Evolutionary conservation across 2,329 filamentous ascomycete species (phyloP).

Genomic region (Paraphoma chrysanthemicola): DNA sequence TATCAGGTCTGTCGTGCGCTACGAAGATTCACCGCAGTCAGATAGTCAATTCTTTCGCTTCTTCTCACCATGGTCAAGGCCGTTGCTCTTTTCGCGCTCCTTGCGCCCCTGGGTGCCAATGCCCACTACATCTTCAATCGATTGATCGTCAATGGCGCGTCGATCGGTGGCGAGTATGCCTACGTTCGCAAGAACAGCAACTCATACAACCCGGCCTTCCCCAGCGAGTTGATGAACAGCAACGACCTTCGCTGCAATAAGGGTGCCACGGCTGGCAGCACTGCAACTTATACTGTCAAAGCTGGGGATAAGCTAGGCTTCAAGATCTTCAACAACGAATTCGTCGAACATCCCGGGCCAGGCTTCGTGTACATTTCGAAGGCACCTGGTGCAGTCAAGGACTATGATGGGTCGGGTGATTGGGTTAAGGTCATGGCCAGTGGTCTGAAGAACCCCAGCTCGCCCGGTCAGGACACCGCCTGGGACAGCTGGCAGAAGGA

Average conservation of each 20-base stretch:
- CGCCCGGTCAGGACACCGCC: conserved; percentile 28
- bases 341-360: conserved; percentile 53
- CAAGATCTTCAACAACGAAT: conserved; percentile 59
- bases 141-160: conserved; percentile 41
- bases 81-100: conserved; percentile 31
- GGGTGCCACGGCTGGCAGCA: conserved; percentile 41
- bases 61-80: conserved; percentile 36
- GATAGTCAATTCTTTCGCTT: conserved; percentile 13
- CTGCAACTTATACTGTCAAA: conserved; percentile 45
- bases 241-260: conserved; percentile 47
- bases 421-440: conserved; percentile 47
- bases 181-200: conserved; percentile 47
- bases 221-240: conserved; percentile 41
- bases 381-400: conserved; percentile 70
- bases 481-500: conserved; percentile 50
- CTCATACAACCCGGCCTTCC: conserved; percentile 40
- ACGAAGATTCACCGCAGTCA: conserved; percentile 1
- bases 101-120: conserved; percentile 30
- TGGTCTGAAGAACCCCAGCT: conserved; percentile 36
- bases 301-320: conserved; percentile 59
- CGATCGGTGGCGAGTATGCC: conserved; percentile 42
- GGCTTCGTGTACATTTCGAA: conserved; percentile 49
- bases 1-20: not conserved
- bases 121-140: conserved; percentile 49
- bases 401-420: conserved; percentile 69